Evolutionary conservation across 225 moss, liverwort and hornwort species (phyloP).

Genomic region (Polytrichum formosum): DNA sequence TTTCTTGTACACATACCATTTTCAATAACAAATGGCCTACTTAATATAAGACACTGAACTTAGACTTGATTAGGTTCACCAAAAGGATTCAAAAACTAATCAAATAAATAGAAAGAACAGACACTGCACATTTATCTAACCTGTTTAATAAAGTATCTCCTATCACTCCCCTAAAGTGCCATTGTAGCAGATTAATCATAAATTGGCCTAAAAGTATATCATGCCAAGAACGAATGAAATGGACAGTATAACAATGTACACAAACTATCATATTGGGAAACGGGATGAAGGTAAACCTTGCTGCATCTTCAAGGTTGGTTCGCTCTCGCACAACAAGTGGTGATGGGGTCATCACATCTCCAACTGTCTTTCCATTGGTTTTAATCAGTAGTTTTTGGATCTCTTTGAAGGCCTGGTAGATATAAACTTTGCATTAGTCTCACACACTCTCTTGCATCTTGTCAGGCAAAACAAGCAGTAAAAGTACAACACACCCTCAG

Average conservation of each 20-base stretch:
- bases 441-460: not conserved
- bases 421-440: conserved; percentile 2
- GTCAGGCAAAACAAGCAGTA: not conserved
- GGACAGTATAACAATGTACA: not conserved
- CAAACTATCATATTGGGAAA: not conserved
- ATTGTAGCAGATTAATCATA: too few species aligned
- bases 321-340: conserved; percentile 71
- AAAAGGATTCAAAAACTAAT: too few species aligned
- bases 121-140: too few species aligned
- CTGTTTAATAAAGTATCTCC: too few species aligned
- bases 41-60: too few species aligned
- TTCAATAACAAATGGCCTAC: too few species aligned
- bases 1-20: too few species aligned
- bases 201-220: too few species aligned
- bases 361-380: conserved; percentile 80
- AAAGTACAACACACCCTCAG: not conserved
- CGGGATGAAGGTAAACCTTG: conserved; percentile 27
- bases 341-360: conserved; percentile 77
- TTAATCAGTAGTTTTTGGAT: conserved; percentile 74
- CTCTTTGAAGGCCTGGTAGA: conserved; percentile 63
- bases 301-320: conserved; percentile 86
- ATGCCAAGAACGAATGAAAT: too few species aligned
- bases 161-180: too few species aligned
- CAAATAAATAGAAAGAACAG: too few species aligned
- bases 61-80: too few species aligned